Percentiles rank a stretch among this genome's conserved stretches.
Evolutionary conservation across 2,329 filamentous ascomycete species (phyloP).

Genomic region (Fusarium sublunatum): DNA sequence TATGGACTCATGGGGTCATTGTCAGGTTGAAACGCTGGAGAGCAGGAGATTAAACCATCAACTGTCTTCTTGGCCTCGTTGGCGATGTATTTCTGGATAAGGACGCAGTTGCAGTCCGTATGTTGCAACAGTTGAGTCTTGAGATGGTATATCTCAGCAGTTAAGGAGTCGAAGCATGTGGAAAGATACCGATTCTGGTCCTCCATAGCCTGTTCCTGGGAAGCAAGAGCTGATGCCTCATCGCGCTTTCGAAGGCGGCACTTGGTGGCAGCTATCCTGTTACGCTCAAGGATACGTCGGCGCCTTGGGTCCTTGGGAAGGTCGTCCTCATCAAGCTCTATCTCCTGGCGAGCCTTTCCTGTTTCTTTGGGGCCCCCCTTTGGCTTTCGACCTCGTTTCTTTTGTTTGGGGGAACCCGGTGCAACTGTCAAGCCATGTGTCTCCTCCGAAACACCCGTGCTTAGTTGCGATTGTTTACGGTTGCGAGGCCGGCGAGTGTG

Average conservation of each 20-base stretch:
- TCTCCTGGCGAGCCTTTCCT: constrained; percentile 15
- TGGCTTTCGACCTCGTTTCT: constrained; percentile 45
- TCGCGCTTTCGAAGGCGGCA: constrained; percentile 49
- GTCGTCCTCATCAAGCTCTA: constrained; percentile 39
- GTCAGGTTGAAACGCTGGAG: constrained; percentile 30
- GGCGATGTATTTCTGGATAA: constrained; percentile 50
- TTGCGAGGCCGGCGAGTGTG: constrained; percentile 13
- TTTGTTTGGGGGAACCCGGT: constrained; percentile 27
- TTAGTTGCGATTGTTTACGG: constrained; percentile 26
- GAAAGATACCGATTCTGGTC: constrained; percentile 48
- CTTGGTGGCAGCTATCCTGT: constrained; percentile 49
- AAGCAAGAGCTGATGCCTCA: constrained; percentile 47
- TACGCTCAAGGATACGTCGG: constrained; percentile 48
- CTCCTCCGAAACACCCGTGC: constrained; percentile 19
- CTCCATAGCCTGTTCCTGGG: constrained; percentile 46
- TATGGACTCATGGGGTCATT: constrained; percentile 28
- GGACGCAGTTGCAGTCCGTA: constrained; percentile 47
- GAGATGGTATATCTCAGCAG: constrained; percentile 47
- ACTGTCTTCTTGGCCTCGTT: constrained; percentile 48
- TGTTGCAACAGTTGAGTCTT: constrained; percentile 48
- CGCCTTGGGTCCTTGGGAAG: constrained; percentile 42
- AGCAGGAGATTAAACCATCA: constrained; percentile 35
- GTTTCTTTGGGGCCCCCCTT: constrained; percentile 32
- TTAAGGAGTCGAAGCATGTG: constrained; percentile 42
- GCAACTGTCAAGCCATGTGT: not conserved